Evolutionary conservation across 2,329 filamentous ascomycete species (phyloP).

Genomic region (Amauroascus niger): DNA sequence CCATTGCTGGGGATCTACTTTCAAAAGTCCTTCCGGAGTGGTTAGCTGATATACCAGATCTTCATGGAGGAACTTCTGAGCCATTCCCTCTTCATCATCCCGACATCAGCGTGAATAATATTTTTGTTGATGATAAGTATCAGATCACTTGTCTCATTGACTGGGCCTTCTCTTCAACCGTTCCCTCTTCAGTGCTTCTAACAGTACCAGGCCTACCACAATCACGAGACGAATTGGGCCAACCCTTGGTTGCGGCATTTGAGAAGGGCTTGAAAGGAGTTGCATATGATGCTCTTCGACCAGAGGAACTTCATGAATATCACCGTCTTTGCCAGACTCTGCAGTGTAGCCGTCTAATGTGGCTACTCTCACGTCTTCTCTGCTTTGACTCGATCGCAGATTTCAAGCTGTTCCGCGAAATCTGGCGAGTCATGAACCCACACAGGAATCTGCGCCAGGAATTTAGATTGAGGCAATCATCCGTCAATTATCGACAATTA

Average conservation of each 20-base stretch:
- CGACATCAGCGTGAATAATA: slow-evolving; percentile 36
- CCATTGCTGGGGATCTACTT: slow-evolving; percentile 16
- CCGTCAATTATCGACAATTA: not conserved
- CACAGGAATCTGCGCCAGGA: slow-evolving; percentile 5
- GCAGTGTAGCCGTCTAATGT: no score
- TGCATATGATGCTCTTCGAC: not conserved
- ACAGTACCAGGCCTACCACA: slow-evolving; percentile 20
- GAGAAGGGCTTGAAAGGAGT: not conserved
- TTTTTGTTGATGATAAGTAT: slow-evolving; percentile 27
- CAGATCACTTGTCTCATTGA: slow-evolving; percentile 29
- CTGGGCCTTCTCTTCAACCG: slow-evolving; percentile 21
- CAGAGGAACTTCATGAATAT: not conserved
- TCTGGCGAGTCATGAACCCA: slow-evolving; percentile 10
- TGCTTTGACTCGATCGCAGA: slow-evolving; percentile 11
- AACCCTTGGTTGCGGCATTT: slow-evolving; percentile 10
- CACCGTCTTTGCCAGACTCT: slow-evolving; percentile 2
- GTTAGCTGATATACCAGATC: not conserved
- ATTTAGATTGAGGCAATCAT: slow-evolving; percentile 7
- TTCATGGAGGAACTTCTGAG: not conserved
- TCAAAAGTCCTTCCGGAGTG: slow-evolving; percentile 6
- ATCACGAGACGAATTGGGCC: slow-evolving; percentile 15
- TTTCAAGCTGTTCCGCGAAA: slow-evolving; percentile 7
- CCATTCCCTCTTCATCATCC: slow-evolving; percentile 21
- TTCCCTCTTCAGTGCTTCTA: slow-evolving; percentile 20
- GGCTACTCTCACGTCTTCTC: slow-evolving; percentile 7